Evolutionary conservation across 73 alveolate genomes (phyloP), one percentile per base, ranked within the genome.

Genomic region (Paramecium biaurelia): DNA sequence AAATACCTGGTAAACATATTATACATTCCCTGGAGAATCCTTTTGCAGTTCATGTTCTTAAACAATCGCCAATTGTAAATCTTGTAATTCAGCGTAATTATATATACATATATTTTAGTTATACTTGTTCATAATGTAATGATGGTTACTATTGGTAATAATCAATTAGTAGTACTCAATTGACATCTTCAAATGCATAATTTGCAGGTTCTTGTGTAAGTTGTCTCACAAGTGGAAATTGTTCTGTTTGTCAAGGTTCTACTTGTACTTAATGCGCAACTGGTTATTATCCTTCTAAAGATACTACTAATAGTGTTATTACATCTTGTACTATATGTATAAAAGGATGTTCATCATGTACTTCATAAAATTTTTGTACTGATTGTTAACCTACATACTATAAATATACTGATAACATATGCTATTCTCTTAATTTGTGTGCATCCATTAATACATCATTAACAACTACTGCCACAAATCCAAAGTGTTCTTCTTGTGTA

Each of bases 71-170:
- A 79, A 79, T 45, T 79, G 90, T 11, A 43, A 21, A 2, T 21
- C 74, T 14, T 79, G 90, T 47, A 18, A 58, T 26, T 79, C 90
- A 43, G 43, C 70, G 90, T 79, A 79, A 72, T 24, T 72, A 35
- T 34, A 5, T 72, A 72, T 11, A 34, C 18, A 11, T 47, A 47
- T 15, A 47, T 34, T 72, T 1, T 72, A 72, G 86, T 12, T 72
- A 32, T 79, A 79, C 90, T 37, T 79, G 90, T 47, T n/a, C 90
- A 42, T 37, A 58, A 79, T 79, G 90, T 79, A 24, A 21, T 24
- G 26, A 32, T 18, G 90, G 90, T 12, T 79, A 18, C 14, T 79
- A 79, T 79, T 79, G 90, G 90, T 41, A 38, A 42, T 21, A 38
- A 79, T 9, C 76, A 21, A 42, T 37, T 5, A 47, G 63, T 15